phyloP scores from a whole-genome alignment of 306 rosid species.

The Begonia fuchsioides region DNA sequence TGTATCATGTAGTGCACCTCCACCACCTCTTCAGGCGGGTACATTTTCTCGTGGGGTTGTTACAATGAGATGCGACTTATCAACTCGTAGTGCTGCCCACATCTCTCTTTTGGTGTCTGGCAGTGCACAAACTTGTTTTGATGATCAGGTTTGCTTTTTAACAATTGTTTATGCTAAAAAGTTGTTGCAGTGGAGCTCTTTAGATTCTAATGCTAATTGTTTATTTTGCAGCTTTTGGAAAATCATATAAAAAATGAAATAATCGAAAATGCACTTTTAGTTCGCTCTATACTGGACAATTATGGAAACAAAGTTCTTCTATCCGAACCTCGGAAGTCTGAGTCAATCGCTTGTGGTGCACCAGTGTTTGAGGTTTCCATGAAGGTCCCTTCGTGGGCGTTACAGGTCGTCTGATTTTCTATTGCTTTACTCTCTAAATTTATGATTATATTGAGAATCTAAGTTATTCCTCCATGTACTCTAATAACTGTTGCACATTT shows the following conservation, averaged over 20 bases:
- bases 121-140: conserved; percentile 85
- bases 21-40: conserved; percentile 98
- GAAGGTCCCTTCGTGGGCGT: conserved; percentile 97
- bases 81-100: conserved; percentile 85
- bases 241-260: conserved; percentile 87
- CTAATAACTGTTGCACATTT: no score
- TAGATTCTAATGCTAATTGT: conserved; percentile 16
- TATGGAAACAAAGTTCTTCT: conserved; percentile 39
- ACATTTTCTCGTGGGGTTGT: conserved; percentile 98
- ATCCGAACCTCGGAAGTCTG: conserved; percentile 84
- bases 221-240: conserved; percentile 66
- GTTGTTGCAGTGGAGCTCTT: conserved; percentile 11
- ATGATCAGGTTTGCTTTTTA: conserved; percentile 71
- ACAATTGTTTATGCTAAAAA: neutral
- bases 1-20: conserved; percentile 68
- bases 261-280: conserved; percentile 71
- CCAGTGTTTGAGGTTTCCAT: conserved; percentile 66
- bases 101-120: conserved; percentile 91
- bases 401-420: conserved; percentile 44
- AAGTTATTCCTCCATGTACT: neutral
- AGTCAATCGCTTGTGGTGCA: conserved; percentile 92
- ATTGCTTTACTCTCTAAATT: neutral
- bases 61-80: conserved; percentile 94
- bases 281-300: conserved; percentile 31
- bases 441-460: neutral